Percentiles rank a stretch among this genome's conserved stretches.
These are phyloP conservation scores for Aspergillus novoparasiticus DNA, from an alignment of 2,329 filamentous ascomycete genomes.

Conservation along the genomic window DNA sequence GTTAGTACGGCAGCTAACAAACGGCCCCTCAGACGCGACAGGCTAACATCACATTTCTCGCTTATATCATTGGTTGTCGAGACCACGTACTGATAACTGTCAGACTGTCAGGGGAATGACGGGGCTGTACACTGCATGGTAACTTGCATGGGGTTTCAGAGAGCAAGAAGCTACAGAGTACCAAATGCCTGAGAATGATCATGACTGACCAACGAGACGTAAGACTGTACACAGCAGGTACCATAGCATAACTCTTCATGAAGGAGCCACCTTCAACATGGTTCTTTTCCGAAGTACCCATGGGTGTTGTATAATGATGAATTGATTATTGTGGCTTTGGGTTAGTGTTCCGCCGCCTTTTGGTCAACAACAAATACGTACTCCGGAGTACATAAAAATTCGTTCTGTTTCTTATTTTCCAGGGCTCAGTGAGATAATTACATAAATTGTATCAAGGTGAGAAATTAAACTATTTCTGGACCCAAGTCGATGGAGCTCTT, in stretches of 20 bases:
- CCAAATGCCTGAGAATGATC: background rate
- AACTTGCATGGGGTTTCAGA: background rate
- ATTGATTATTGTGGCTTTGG: background rate
- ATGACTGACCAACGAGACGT: background rate
- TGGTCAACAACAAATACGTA: background rate
- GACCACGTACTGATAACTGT: background rate
- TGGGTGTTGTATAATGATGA: background rate
- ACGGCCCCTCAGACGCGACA: background rate
- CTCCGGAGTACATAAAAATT: background rate
- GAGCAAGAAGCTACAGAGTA: background rate
- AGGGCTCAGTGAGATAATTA: background rate
- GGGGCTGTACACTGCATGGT: background rate
- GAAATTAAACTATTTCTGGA: background rate
- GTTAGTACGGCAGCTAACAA: background rate
- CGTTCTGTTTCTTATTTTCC: fast-evolving
- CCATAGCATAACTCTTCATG: background rate
- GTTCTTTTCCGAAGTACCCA: background rate
- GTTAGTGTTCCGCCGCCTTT: background rate
- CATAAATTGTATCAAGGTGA: background rate
- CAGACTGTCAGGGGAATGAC: background rate
- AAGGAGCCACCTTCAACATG: background rate
- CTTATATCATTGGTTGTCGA: background rate
- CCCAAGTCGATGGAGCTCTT: background rate
- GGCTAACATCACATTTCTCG: background rate
- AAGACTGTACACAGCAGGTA: background rate